Conservation (phyloP, 805 yeast species). For the Komagataella phaffii region DNA sequence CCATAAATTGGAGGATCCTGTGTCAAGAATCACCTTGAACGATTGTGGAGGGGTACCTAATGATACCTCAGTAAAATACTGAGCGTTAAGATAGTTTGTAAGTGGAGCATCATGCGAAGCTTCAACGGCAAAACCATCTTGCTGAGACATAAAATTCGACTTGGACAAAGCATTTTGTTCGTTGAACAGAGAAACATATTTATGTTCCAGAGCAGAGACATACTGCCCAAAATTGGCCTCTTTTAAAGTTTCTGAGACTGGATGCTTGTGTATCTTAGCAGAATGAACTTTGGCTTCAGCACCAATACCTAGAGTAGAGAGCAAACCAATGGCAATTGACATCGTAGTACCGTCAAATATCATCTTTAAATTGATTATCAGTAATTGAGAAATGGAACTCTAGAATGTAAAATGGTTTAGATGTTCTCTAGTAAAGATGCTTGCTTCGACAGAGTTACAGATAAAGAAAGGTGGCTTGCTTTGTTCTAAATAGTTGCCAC, state of each 20-base stretch:
- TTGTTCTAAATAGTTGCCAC: neutral
- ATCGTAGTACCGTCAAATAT: neutral
- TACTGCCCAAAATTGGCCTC: slow-evolving; percentile 32
- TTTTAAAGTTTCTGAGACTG: slow-evolving; percentile 30
- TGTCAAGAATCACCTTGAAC: slow-evolving; percentile 89
- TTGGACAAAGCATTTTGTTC: slow-evolving; percentile 20
- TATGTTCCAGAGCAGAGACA: slow-evolving; percentile 31
- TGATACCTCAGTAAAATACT: slow-evolving; percentile 83
- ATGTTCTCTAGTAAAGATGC: neutral
- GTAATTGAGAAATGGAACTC: neutral
- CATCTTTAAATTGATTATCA: neutral
- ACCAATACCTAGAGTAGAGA: neutral
- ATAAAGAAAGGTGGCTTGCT: neutral
- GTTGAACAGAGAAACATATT: slow-evolving; percentile 28
- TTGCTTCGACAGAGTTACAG: neutral
- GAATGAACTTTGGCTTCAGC: slow-evolving; percentile 32
- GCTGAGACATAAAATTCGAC: slow-evolving; percentile 23
- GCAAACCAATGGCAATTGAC: neutral
- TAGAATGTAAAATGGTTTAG: neutral
- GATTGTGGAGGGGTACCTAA: slow-evolving; percentile 90
- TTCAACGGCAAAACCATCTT: slow-evolving; percentile 6
- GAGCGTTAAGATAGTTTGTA: slow-evolving; percentile 91
- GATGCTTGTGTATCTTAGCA: slow-evolving; percentile 32
- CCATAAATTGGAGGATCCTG: slow-evolving; percentile 97
- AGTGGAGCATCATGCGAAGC: slow-evolving; percentile 67